Conservation (phyloP, 371 early-diverging fungal genomes). For the Actinomucor elegans region DNA sequence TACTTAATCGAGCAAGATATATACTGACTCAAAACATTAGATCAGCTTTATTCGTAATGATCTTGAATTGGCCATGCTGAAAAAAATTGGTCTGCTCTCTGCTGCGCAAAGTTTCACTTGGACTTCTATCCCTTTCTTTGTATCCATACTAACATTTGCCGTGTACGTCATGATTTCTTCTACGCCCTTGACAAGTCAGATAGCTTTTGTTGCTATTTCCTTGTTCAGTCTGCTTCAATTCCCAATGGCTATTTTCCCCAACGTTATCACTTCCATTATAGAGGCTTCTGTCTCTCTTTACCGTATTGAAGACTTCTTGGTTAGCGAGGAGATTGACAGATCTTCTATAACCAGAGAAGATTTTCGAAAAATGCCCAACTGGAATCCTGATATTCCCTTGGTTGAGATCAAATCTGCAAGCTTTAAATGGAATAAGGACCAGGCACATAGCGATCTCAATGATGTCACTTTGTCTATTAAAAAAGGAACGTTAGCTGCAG, state of each 20-base stretch:
- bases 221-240: constrained; percentile 87
- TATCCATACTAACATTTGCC: constrained; percentile 75
- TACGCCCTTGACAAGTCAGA: constrained; percentile 57
- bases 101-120: constrained; percentile 54
- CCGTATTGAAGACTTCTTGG: constrained; percentile 71
- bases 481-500: constrained; percentile 26
- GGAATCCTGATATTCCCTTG: constrained; percentile 21
- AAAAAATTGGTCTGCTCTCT: constrained; percentile 56
- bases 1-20: no score
- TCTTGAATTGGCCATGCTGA: constrained; percentile 64
- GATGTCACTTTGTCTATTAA: constrained; percentile 22
- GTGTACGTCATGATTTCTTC: constrained; percentile 56
- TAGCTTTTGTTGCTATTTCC: constrained; percentile 79
- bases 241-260: constrained; percentile 69
- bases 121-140: constrained; percentile 78
- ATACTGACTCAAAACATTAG: no score
- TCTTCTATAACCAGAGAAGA: constrained; percentile 43
- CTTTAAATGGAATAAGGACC: constrained; percentile 10
- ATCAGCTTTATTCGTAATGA: constrained; percentile 68
- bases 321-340: constrained; percentile 69
- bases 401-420: constrained; percentile 13
- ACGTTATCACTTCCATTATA: constrained; percentile 52
- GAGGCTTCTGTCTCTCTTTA: constrained; percentile 76
- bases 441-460: constrained; percentile 11
- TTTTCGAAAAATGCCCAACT: constrained; percentile 20